These are phyloP conservation scores for Sporormia fimetaria DNA, from an alignment of 495 filamentous ascomycete genomes.

Conservation along the genomic window DNA sequence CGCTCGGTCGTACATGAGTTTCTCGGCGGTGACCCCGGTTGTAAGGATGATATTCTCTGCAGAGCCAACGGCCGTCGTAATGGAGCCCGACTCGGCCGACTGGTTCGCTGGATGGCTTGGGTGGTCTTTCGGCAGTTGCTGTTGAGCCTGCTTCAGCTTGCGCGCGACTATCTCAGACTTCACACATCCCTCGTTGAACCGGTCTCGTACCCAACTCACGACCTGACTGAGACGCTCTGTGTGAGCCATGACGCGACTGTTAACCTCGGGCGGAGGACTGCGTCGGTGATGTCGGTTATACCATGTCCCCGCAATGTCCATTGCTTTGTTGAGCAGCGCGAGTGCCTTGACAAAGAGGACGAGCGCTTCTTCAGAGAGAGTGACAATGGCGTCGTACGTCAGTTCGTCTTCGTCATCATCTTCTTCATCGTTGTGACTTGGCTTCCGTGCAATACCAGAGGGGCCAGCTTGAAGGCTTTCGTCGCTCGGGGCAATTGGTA, in stretches of 20 bases:
- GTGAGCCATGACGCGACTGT: slow-evolving; percentile 43
- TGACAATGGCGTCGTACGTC: slow-evolving; percentile 74
- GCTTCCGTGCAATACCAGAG: slow-evolving; percentile 36
- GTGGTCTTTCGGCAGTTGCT: slow-evolving; percentile 70
- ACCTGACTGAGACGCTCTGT: slow-evolving; percentile 70
- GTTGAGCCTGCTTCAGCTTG: slow-evolving; percentile 79
- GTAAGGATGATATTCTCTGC: slow-evolving; percentile 56
- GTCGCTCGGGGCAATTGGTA: slow-evolving; percentile 69
- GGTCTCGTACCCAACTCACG: slow-evolving; percentile 85
- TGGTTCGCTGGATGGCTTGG: slow-evolving; percentile 76
- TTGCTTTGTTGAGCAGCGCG: slow-evolving; percentile 78
- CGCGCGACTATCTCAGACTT: slow-evolving; percentile 86
- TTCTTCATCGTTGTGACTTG: slow-evolving; percentile 29
- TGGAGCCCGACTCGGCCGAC: slow-evolving; percentile 39
- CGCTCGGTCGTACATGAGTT: slow-evolving; percentile 95
- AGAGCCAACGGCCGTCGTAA: slow-evolving; percentile 35
- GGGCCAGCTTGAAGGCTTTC: slow-evolving; percentile 55
- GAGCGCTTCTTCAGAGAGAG: slow-evolving; percentile 84
- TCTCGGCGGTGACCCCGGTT: slow-evolving; percentile 81
- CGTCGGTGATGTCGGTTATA: slow-evolving; percentile 59
- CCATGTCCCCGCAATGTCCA: slow-evolving; percentile 91
- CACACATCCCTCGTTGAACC: slow-evolving; percentile 93
- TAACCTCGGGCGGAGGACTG: slow-evolving; percentile 31
- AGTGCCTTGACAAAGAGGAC: slow-evolving; percentile 94
- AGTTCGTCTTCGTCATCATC: slow-evolving; percentile 51